Conservation (phyloP, 768 basidiomycete species). For the Tremella fuciformis region DNA sequence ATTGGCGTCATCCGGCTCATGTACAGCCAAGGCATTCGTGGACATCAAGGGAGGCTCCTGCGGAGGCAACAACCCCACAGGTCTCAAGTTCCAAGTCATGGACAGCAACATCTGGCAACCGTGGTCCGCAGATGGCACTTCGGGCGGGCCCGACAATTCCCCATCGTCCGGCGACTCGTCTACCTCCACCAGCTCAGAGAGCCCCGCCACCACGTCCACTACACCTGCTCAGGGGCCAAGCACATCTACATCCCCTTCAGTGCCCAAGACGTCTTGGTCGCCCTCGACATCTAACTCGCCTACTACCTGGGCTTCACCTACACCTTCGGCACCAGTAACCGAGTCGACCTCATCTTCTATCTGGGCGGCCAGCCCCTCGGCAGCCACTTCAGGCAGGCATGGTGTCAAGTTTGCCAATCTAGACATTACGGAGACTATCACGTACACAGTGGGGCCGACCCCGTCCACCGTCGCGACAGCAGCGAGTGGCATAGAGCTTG, state of each 20-base stretch:
- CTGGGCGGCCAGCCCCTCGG: neutral
- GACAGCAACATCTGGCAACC: constrained; percentile 24
- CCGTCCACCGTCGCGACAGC: no score
- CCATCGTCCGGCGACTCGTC: neutral
- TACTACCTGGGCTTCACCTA: no score
- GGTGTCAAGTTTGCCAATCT: neutral
- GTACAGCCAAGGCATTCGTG: constrained; percentile 19
- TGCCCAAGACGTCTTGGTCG: neutral
- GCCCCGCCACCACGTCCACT: neutral
- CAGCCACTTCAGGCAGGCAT: neutral
- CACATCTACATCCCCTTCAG: neutral
- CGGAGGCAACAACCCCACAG: constrained; percentile 26
- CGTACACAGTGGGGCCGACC: no score
- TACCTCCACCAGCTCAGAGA: neutral
- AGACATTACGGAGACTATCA: neutral
- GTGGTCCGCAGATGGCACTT: constrained; percentile 8
- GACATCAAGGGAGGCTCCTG: constrained; percentile 28
- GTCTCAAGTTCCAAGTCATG: constrained; percentile 20
- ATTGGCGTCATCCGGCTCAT: neutral
- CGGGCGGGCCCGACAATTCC: neutral
- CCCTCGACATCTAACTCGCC: neutral
- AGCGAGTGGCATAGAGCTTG: no score
- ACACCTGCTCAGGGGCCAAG: neutral
- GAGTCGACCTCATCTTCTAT: neutral
- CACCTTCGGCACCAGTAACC: neutral